Evolutionary conservation across 768 basidiomycete species (phyloP).

Genomic region (Phlebiopsis flavidoalba): DNA sequence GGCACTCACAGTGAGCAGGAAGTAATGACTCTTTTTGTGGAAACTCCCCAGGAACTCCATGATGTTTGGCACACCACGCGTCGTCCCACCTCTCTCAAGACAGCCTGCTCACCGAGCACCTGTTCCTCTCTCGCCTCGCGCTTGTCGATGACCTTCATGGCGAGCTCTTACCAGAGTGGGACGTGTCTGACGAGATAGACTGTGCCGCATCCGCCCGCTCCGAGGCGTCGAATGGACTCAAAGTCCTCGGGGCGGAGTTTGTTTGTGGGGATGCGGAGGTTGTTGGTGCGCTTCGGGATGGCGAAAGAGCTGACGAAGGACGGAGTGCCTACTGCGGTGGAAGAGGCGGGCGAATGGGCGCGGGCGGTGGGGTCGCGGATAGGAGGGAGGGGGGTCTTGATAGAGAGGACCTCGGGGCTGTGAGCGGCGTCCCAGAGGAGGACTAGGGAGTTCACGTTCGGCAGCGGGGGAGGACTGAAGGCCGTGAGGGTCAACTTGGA

Average conservation of each 20-base stretch:
- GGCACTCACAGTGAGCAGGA: conserved; percentile 3
- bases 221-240: conserved; percentile 14
- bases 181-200: conserved; percentile 20
- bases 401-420: neutral
- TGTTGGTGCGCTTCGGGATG: neutral
- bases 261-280: neutral
- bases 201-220: conserved; percentile 9
- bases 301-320: neutral
- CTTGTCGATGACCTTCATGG: conserved; percentile 21
- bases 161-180: conserved; percentile 11
- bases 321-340: neutral
- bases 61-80: neutral
- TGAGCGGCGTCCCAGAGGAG: conserved; percentile 1
- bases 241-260: neutral
- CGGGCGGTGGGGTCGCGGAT: neutral
- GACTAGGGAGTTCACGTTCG: neutral
- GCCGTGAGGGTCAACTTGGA: neutral
- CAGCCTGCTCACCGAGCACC: neutral
- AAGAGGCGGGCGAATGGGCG: neutral
- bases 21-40: conserved; percentile 6
- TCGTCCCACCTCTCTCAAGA: neutral
- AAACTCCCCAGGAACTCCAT: conserved; percentile 11
- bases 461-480: neutral
- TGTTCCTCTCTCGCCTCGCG: neutral
- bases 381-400: neutral